Evolutionary conservation across 345 rosid species (phyloP).

Genomic region (Linum tenue): DNA sequence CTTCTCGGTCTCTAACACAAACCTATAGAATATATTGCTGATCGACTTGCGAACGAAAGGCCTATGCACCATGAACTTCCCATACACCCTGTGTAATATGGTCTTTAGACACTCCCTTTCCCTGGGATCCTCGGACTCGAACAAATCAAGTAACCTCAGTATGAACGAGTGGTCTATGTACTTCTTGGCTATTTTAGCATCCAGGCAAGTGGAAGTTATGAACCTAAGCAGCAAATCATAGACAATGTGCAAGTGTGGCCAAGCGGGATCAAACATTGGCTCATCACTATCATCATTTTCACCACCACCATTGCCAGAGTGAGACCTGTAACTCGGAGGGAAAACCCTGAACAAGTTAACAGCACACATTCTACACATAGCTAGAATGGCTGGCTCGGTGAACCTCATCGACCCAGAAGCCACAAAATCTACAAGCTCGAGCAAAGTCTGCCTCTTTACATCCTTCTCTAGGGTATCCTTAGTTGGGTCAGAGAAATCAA

Average conservation of each 20-base stretch:
- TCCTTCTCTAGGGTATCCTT: conserved; percentile 66
- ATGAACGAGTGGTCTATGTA: conserved; percentile 73
- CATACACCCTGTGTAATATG: conserved; percentile 58
- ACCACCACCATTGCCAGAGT: conserved; percentile 15
- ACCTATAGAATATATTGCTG: conserved; percentile 61
- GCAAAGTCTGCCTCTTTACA: conserved; percentile 66
- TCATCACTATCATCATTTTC: conserved; percentile 65
- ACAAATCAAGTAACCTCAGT: conserved; percentile 68
- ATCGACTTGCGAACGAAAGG: conserved; percentile 72
- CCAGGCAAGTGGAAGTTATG: conserved; percentile 58
- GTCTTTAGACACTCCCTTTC: conserved; percentile 81
- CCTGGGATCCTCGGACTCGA: conserved; percentile 75
- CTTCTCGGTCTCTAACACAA: conserved; percentile 70
- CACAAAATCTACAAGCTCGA: conserved; percentile 71
- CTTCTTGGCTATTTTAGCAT: conserved; percentile 68
- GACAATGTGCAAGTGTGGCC: conserved; percentile 86
- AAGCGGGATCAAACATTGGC: conserved; percentile 69
- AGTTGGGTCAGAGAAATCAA: conserved; percentile 65
- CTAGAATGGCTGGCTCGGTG: conserved; percentile 64
- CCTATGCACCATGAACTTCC: conserved; percentile 88
- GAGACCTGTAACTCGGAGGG: conserved; percentile 56
- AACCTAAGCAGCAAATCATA: conserved; percentile 74
- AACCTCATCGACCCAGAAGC: conserved; percentile 51
- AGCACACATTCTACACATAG: conserved; percentile 86
- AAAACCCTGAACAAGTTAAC: conserved; percentile 65